Conservation (phyloP, 257 asterid species). For the Leonotis leonurus region DNA sequence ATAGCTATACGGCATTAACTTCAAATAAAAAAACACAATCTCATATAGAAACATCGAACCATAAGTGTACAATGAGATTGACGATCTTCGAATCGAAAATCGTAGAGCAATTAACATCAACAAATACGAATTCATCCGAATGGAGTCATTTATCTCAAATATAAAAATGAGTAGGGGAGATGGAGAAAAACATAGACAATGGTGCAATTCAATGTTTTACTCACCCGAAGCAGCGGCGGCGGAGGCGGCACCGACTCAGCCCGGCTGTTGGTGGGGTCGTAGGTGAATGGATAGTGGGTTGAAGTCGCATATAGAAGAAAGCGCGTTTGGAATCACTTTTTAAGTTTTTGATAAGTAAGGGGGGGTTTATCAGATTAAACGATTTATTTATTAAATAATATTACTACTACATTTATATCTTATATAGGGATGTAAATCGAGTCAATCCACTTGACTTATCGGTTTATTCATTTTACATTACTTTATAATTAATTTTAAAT, state of each 20-base stretch:
- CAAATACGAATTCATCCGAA: slow-evolving; percentile 4
- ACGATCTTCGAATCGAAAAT: not conserved
- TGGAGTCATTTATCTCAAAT: not conserved
- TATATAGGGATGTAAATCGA: no score
- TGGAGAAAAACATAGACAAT: not conserved
- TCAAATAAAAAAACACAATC: not conserved
- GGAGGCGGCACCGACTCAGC: not conserved
- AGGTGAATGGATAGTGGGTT: no score
- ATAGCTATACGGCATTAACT: not conserved
- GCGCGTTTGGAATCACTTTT: no score
- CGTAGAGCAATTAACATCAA: not conserved
- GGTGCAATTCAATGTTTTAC: not conserved
- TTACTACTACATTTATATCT: no score
- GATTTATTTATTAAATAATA: no score
- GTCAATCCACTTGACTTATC: no score
- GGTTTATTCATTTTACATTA: no score
- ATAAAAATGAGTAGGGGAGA: not conserved
- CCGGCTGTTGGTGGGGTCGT: slow-evolving; percentile 13
- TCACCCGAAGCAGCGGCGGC: not conserved
- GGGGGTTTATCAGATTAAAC: no score
- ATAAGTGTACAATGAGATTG: not conserved
- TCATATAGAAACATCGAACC: not conserved
- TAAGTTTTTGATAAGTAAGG: no score
- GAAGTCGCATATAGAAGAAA: no score
- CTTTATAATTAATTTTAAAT: no score